Evolutionary conservation across 2,329 filamentous ascomycete genomes (phyloP).

Genomic region (Tolypocladium endophyticum): DNA sequence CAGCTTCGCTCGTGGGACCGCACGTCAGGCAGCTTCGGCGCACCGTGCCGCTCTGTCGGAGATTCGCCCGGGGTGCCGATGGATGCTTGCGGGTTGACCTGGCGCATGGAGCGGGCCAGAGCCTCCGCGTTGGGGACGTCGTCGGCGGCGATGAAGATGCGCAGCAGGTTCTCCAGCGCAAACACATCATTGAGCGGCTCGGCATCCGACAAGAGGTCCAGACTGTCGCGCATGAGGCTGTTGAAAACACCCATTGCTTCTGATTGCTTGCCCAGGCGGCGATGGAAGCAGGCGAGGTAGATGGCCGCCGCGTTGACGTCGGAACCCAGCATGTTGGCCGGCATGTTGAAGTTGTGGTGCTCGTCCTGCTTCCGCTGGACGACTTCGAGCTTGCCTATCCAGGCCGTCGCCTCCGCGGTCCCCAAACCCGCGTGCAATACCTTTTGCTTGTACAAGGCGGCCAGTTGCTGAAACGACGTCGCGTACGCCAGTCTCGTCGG

Average conservation of each 20-base stretch:
- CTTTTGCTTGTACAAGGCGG: constrained; percentile 24
- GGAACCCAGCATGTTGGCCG: constrained; percentile 27
- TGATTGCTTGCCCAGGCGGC: constrained; percentile 14
- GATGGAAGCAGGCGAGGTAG: constrained; percentile 27
- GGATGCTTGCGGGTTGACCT: constrained; percentile 18
- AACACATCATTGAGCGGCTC: constrained; percentile 31
- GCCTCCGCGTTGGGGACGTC: constrained; percentile 25
- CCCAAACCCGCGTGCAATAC: constrained; percentile 16
- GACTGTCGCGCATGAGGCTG: constrained; percentile 23
- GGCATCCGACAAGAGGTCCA: constrained; percentile 27
- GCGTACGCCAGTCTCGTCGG: constrained; percentile 27
- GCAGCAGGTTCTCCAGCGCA: constrained; percentile 29
- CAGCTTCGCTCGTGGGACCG: constrained; percentile 23
- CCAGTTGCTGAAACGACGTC: constrained; percentile 28
- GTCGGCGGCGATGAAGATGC: constrained; percentile 25
- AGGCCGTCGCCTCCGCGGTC: constrained; percentile 15
- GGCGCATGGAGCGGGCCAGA: constrained; percentile 28
- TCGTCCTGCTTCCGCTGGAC: constrained; percentile 24
- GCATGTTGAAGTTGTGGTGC: constrained; percentile 28
- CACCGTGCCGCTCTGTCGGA: constrained; percentile 14
- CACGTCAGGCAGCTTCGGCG: constrained; percentile 26
- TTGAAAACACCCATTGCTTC: constrained; percentile 19
- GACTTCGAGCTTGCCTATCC: constrained; percentile 23
- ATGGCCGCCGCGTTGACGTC: constrained; percentile 31
- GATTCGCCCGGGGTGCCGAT: constrained; percentile 17